These are phyloP conservation scores for Leccinum fibrillosum DNA, from an alignment of 768 basidiomycete species.

Conservation along the genomic window DNA sequence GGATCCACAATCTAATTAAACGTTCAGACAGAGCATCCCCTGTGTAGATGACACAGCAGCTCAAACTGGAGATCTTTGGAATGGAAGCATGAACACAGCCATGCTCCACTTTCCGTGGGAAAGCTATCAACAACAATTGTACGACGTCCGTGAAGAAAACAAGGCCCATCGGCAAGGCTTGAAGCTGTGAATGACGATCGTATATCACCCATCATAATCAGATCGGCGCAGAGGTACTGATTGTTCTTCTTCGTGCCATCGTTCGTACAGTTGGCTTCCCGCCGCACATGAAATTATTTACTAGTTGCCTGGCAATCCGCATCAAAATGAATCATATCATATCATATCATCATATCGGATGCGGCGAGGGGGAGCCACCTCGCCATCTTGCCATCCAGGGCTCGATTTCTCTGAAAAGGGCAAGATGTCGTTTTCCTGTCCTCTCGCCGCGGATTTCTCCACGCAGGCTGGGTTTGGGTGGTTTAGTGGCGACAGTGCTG, in stretches of 20 bases:
- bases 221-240: conserved; percentile 6
- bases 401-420: conserved; percentile 2
- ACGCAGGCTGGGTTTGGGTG: neutral
- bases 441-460: neutral
- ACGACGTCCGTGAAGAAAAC: neutral
- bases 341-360: conserved; percentile 3
- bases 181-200: conserved; percentile 17
- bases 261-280: conserved; percentile 1
- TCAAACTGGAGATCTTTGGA: neutral
- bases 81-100: conserved; percentile 14
- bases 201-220: neutral
- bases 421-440: neutral
- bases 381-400: conserved; percentile 1
- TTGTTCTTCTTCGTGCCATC: neutral
- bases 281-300: conserved; percentile 5
- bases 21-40: conserved; percentile 3
- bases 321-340: conserved; percentile 13
- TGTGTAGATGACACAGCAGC: neutral
- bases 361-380: neutral
- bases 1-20: neutral
- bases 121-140: conserved; percentile 1
- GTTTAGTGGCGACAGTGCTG: conserved; percentile 3
- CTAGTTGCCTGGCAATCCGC: conserved; percentile 24
- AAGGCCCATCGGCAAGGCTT: neutral
- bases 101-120: conserved; percentile 14